Evolutionary conservation across 2,329 filamentous ascomycete genomes (phyloP).

Genomic region (Trichothecium sympodiale): DNA sequence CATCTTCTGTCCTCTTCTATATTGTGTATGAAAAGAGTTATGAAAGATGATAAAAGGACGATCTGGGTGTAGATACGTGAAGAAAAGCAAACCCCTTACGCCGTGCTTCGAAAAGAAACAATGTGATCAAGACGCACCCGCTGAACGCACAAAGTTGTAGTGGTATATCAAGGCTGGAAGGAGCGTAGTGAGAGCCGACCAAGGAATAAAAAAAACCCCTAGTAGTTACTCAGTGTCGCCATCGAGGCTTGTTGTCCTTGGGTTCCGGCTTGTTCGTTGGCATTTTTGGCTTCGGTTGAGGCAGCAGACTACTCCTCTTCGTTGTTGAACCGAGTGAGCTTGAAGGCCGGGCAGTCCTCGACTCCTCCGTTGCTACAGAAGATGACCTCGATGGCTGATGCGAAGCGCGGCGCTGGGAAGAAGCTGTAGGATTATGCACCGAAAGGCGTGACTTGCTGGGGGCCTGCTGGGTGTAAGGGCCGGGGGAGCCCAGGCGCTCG

Average conservation of each 20-base stretch:
- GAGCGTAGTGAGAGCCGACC: neutral
- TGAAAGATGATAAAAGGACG: no score
- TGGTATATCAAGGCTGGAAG: neutral
- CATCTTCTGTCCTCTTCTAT: no score
- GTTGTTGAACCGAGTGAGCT: slow-evolving; percentile 42
- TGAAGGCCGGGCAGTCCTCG: slow-evolving; percentile 32
- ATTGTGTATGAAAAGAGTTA: no score
- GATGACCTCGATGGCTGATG: slow-evolving; percentile 35
- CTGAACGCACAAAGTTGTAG: no score
- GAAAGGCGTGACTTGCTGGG: slow-evolving; percentile 32
- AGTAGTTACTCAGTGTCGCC: slow-evolving; percentile 27
- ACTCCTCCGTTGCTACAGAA: slow-evolving; percentile 14
- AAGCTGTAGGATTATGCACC: slow-evolving; percentile 31
- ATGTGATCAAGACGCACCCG: slow-evolving; percentile 1
- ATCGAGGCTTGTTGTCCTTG: slow-evolving; percentile 36
- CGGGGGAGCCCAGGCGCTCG: slow-evolving; percentile 39
- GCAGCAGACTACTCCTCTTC: slow-evolving; percentile 43
- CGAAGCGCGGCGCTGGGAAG: slow-evolving; percentile 39
- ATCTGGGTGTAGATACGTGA: no score
- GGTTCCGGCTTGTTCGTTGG: slow-evolving; percentile 23
- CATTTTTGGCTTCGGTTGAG: slow-evolving; percentile 32
- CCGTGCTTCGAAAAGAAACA: slow-evolving; percentile 1
- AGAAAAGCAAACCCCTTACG: no score
- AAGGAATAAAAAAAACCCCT: slow-evolving; percentile 3
- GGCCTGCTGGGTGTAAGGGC: slow-evolving; percentile 34